phyloP scores from a whole-genome alignment of 306 rosid genomes.

The Glycine tomentella region DNA sequence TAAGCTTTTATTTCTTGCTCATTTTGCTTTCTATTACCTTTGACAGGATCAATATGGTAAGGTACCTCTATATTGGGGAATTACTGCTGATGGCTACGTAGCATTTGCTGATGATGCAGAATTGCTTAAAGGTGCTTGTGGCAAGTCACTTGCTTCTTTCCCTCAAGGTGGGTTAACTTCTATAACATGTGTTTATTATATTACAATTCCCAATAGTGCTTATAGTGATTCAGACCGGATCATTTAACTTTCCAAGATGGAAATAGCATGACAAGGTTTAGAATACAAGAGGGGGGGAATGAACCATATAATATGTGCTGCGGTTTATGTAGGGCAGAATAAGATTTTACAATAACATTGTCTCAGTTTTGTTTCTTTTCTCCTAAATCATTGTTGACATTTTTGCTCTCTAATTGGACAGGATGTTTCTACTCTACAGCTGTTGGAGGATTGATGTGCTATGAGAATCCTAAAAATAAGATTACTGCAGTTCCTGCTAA shows the following conservation, averaged over 20 bases:
- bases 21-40: slow-evolving; percentile 48
- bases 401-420: slow-evolving; percentile 43
- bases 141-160: slow-evolving; percentile 98
- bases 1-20: neutral
- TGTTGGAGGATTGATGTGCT: slow-evolving; percentile 81
- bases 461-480: slow-evolving; percentile 86
- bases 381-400: slow-evolving; percentile 35
- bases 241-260: too few relatives aligned
- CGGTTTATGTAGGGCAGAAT: neutral
- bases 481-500: slow-evolving; percentile 89
- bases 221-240: too few relatives aligned
- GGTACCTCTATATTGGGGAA: slow-evolving; percentile 92
- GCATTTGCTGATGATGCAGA: slow-evolving; percentile 89
- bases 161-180: slow-evolving; percentile 75
- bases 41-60: slow-evolving; percentile 83
- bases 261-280: too few relatives aligned
- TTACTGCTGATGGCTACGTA: slow-evolving; percentile 92
- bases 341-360: neutral
- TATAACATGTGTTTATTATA: neutral
- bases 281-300: neutral
- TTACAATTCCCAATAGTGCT: neutral
- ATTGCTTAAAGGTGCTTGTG: slow-evolving; percentile 89
- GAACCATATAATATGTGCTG: neutral
- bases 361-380: neutral
- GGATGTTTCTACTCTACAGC: slow-evolving; percentile 94